phyloP scores from a whole-genome alignment of 2,329 filamentous ascomycete genomes.

The Talaromyces sp. region DNA sequence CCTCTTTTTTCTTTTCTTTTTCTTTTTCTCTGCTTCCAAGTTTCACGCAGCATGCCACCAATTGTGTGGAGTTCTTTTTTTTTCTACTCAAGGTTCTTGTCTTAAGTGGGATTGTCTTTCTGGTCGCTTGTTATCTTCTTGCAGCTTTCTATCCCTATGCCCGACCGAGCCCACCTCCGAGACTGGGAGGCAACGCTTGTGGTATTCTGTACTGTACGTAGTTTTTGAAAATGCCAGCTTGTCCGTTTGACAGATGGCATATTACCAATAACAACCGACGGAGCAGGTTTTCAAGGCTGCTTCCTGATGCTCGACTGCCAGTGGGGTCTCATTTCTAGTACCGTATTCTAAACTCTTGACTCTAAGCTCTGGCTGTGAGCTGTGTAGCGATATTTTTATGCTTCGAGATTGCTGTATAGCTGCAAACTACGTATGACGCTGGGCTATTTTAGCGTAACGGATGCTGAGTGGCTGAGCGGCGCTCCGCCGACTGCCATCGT shows the following conservation, averaged over 20 bases:
- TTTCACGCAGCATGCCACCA: slow-evolving; percentile 10
- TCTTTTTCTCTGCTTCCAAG: too few species aligned
- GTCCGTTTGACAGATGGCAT: neutral
- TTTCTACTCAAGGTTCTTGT: slow-evolving; percentile 6
- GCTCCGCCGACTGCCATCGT: neutral
- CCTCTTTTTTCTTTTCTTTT: neutral
- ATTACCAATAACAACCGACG: neutral
- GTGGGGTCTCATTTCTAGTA: neutral
- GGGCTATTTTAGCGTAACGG: slow-evolving; percentile 6
- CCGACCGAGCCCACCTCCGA: neutral
- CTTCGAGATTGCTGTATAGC: neutral
- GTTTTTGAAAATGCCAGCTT: neutral
- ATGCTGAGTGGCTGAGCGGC: slow-evolving; percentile 11
- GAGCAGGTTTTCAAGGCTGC: neutral
- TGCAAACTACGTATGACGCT: neutral
- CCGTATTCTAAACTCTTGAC: neutral
- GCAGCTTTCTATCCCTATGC: neutral
- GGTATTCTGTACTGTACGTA: slow-evolving; percentile 3
- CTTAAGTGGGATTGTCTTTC: slow-evolving; percentile 8
- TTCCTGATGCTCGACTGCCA: neutral
- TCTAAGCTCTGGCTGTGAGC: neutral
- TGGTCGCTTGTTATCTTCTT: neutral
- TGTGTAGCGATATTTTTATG: neutral
- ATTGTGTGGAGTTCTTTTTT: slow-evolving; percentile 11
- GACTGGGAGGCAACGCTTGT: neutral